These are phyloP conservation scores for Dryadomyces sulphureus DNA, from an alignment of 2,329 filamentous ascomycete genomes.

Conservation along the genomic window DNA sequence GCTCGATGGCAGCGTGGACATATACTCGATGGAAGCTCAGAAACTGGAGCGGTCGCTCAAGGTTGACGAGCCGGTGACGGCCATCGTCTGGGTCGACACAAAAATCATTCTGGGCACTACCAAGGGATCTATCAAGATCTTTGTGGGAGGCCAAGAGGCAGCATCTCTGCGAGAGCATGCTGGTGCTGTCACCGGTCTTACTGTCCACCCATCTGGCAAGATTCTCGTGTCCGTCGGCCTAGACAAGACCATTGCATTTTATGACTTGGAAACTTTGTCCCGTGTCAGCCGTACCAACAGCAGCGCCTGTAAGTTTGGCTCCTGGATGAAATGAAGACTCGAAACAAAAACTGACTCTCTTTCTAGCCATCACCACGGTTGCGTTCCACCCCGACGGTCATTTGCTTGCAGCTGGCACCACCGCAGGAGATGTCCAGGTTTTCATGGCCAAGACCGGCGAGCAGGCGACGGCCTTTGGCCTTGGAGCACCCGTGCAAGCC, in stretches of 20 bases:
- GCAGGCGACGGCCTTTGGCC: slow-evolving; percentile 57
- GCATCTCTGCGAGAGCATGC: slow-evolving; percentile 68
- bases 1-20: slow-evolving; percentile 54
- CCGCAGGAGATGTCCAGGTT: slow-evolving; percentile 68
- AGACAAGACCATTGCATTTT: slow-evolving; percentile 87
- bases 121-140: slow-evolving; percentile 67
- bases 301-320: slow-evolving; percentile 62
- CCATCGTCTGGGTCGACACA: slow-evolving; percentile 47
- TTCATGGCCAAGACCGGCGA: slow-evolving; percentile 74
- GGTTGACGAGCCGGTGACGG: slow-evolving; percentile 53
- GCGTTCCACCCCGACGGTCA: slow-evolving; percentile 97
- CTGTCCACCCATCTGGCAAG: slow-evolving; percentile 68
- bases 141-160: slow-evolving; percentile 53
- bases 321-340: no score
- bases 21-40: slow-evolving; percentile 60
- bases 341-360: slow-evolving; percentile 1
- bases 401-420: slow-evolving; percentile 73
- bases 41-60: slow-evolving; percentile 53
- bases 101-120: slow-evolving; percentile 60
- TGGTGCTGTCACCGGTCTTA: slow-evolving; percentile 61
- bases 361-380: slow-evolving; percentile 54
- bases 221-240: slow-evolving; percentile 76
- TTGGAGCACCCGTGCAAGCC: slow-evolving; percentile 55
- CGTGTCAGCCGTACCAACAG: slow-evolving; percentile 67
- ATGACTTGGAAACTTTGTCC: slow-evolving; percentile 56